Evolutionary conservation across 352 stramenopile genomes (phyloP), one percentile per base, ranked within the genome.

Genomic region (Globisporangium okanoganense): DNA sequence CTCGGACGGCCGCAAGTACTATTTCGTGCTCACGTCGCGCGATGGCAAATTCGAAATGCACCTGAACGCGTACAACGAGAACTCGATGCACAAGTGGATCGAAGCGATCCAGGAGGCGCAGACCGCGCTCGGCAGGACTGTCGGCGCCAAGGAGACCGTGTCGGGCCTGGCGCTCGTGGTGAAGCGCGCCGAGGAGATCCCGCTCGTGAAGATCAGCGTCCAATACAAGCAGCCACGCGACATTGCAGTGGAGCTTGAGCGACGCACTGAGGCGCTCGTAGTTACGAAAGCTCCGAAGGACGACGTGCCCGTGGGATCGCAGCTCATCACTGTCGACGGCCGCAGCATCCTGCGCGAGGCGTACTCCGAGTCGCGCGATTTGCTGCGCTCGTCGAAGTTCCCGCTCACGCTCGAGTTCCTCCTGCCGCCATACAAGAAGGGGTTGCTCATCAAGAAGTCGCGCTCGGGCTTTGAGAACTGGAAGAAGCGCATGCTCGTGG

Each of bases 71-170:
- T 75, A 85, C 40, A 92, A 85, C 35, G 85, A 95, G 41, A 76
- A 73, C 27, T 82, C 79, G n/a, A 95, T 95, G 87, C 85, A 92
- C 33, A 69, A 80, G 27, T 95, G 87, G 87, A 92, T 95, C 54
- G 82, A 95, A 56, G 87, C 84, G 35, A 66, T 95, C 40, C 81
- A 92, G 63, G 82, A 93, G 62, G 83, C 82, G 3, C 73, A 94
- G 55, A 82, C 73, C 5, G 79, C 82, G 14, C 58, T 94, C 20
- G 66, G 73, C 13, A 67, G 66, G 22, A 79, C 75, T 54, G 55
- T 38, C 7, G 75, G 73, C 12, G 64, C 67, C 6, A 85, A 80
- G 49, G 81, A 67, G 35, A 91, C 80, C 0, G 79, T 91, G 9
- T 70, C 75, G 0, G 85, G 82, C 0, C 66, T 94, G 20, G 82